phyloP scores from a whole-genome alignment of 805 yeast genomes.

The Metschnikowia lunata region DNA sequence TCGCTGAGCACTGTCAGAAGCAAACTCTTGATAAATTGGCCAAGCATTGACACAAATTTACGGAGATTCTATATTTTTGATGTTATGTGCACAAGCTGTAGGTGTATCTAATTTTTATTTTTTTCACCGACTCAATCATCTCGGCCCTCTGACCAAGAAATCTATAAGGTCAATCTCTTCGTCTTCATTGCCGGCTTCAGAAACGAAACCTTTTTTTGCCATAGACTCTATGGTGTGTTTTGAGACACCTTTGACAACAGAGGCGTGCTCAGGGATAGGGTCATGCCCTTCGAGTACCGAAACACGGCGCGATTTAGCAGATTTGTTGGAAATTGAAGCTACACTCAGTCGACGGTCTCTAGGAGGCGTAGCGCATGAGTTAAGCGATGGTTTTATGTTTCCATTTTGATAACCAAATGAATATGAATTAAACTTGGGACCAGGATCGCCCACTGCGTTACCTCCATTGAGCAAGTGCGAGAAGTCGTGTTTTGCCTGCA shows the following conservation, averaged over 20 bases:
- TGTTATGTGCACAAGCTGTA: no score
- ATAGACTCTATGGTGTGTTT: not conserved
- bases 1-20: no score
- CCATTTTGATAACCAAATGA: constrained; percentile 19
- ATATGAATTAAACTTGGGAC: constrained; percentile 27
- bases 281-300: constrained; percentile 11
- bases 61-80: no score
- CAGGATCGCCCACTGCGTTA: constrained; percentile 25
- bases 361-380: constrained; percentile 1
- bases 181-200: constrained; percentile 15
- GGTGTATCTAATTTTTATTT: no score
- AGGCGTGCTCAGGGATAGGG: constrained; percentile 15
- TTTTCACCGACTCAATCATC: no score
- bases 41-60: no score
- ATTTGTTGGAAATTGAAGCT: constrained; percentile 14
- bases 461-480: constrained; percentile 34
- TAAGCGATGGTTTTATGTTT: constrained; percentile 3
- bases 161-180: constrained; percentile 44
- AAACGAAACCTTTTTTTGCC: not conserved
- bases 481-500: constrained; percentile 31
- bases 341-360: constrained; percentile 13
- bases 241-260: constrained; percentile 2
- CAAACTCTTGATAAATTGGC: no score
- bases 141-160: constrained; percentile 39
- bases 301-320: constrained; percentile 13